These are phyloP conservation scores for Hyphopichia fennica DNA, from an alignment of 1,139 yeast species.

Conservation along the genomic window DNA sequence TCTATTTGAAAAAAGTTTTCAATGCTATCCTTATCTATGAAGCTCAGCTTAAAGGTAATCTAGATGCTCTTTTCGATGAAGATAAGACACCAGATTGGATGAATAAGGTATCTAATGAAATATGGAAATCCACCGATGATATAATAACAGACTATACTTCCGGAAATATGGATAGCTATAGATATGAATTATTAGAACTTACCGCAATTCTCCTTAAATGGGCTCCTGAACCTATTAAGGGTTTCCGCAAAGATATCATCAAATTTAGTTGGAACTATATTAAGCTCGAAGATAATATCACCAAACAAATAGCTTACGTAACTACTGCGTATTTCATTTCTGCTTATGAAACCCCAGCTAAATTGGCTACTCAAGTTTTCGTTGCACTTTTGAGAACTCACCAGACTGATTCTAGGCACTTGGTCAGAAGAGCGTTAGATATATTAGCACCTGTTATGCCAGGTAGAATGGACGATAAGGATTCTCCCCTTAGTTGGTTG, in stretches of 20 bases:
- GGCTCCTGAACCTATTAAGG: conserved; percentile 60
- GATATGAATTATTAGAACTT: conserved; percentile 78
- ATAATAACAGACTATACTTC: conserved; percentile 58
- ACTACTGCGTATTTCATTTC: conserved; percentile 85
- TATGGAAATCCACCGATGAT: conserved; percentile 71
- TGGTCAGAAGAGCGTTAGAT: conserved; percentile 88
- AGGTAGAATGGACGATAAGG: conserved; percentile 58
- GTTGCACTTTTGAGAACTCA: conserved; percentile 85
- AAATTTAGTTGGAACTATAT: conserved; percentile 95
- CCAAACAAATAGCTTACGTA: conserved; percentile 92
- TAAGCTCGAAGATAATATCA: conserved; percentile 82
- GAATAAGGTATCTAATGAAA: conserved; percentile 53
- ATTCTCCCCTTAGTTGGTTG: conserved; percentile 74
- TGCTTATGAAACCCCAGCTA: conserved; percentile 85
- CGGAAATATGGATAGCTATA: conserved; percentile 71
- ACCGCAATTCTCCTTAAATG: conserved; percentile 75
- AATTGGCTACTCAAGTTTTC: conserved; percentile 87
- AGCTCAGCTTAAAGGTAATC: conserved; percentile 48
- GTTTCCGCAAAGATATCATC: conserved; percentile 81
- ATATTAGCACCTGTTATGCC: conserved; percentile 87
- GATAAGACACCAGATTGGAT: conserved; percentile 58
- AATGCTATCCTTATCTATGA: conserved; percentile 69
- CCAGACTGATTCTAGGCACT: conserved; percentile 78
- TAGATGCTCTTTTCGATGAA: conserved; percentile 48
- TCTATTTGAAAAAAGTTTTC: conserved; percentile 61